phyloP scores from a whole-genome alignment of 768 basidiomycete species.

The Mycena venus region DNA sequence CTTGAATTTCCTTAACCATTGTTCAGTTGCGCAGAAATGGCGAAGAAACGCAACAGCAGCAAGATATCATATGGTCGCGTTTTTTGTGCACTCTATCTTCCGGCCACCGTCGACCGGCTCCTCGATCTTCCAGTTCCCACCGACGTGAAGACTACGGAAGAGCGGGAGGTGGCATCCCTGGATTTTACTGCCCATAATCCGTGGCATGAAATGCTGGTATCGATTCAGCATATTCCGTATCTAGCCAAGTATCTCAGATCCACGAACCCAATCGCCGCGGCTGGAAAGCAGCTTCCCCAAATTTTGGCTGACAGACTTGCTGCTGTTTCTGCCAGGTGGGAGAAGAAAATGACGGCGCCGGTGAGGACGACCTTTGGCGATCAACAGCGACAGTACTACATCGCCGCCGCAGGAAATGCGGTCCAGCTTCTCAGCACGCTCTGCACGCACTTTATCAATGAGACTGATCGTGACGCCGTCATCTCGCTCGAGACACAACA shows the following conservation, averaged over 20 bases:
- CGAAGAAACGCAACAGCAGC: slow-evolving; percentile 6
- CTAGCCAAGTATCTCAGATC: slow-evolving; percentile 37
- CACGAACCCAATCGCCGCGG: slow-evolving; percentile 26
- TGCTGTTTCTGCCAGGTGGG: slow-evolving; percentile 25
- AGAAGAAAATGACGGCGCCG: slow-evolving; percentile 9
- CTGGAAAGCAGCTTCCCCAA: slow-evolving; percentile 30
- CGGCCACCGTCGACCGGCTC: slow-evolving; percentile 31
- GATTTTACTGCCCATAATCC: slow-evolving; percentile 29
- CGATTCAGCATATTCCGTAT: slow-evolving; percentile 38
- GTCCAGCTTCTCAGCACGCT: slow-evolving; percentile 29
- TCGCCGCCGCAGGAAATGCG: slow-evolving; percentile 3
- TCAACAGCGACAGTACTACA: slow-evolving; percentile 10
- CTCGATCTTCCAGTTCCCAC: slow-evolving; percentile 25
- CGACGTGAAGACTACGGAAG: background rate
- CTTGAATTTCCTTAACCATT: background rate
- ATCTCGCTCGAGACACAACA: slow-evolving; percentile 11
- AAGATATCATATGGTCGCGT: slow-evolving; percentile 29
- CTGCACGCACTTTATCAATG: slow-evolving; percentile 22
- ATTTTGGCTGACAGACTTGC: slow-evolving; percentile 32
- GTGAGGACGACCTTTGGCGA: background rate
- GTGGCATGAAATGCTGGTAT: slow-evolving; percentile 35
- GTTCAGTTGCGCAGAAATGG: slow-evolving; percentile 18
- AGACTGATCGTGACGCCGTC: slow-evolving; percentile 1
- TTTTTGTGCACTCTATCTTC: slow-evolving; percentile 38
- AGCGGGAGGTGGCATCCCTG: background rate